Percentiles rank a stretch among this genome's conserved stretches.
phyloP scores from a whole-genome alignment of 805 yeast genomes.

The Candida mattraensis region DNA sequence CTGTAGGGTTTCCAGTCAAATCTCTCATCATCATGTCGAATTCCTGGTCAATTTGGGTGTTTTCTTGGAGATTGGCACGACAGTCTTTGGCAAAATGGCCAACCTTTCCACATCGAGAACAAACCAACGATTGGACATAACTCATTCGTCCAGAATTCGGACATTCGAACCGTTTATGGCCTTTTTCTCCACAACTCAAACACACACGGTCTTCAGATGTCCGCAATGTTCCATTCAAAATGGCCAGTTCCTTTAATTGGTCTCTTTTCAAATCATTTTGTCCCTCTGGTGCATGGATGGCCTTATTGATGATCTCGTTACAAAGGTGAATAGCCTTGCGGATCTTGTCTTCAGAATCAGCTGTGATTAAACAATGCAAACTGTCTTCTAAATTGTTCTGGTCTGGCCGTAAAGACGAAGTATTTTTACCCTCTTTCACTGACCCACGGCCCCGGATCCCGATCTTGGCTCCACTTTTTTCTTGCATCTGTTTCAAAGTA shows the following conservation, averaged over 20 bases:
- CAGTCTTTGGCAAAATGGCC: conserved; percentile 94
- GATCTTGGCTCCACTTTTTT: conserved; percentile 82
- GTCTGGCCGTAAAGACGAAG: conserved; percentile 44
- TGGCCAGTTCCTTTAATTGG: conserved; percentile 89
- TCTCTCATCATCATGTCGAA: conserved; percentile 52
- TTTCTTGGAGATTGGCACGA: conserved; percentile 37
- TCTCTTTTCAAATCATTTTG: conserved; percentile 89
- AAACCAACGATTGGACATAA: conserved; percentile 57
- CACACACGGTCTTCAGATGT: conserved; percentile 65
- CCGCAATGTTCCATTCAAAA: conserved; percentile 89
- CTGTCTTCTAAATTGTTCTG: conserved; percentile 72
- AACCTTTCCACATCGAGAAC: conserved; percentile 73
- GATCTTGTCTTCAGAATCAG: conserved; percentile 77
- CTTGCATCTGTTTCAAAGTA: conserved; percentile 77
- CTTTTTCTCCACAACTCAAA: conserved; percentile 61
- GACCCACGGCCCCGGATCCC: conserved; percentile 96
- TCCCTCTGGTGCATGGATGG: conserved; percentile 87
- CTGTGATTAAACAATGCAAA: conserved; percentile 82
- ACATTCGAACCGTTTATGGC: conserved; percentile 66
- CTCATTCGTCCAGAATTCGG: conserved; percentile 46
- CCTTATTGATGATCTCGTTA: conserved; percentile 74
- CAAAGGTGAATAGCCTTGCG: conserved; percentile 73
- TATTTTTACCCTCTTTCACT: conserved; percentile 83
- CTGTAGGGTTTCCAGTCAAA: conserved; percentile 35
- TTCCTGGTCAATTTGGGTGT: conserved; percentile 43